Evolutionary conservation across 2,329 filamentous ascomycete species (phyloP), one percentile per base, ranked within the genome.

Genomic region (Pseudogymnoascus sp.): DNA sequence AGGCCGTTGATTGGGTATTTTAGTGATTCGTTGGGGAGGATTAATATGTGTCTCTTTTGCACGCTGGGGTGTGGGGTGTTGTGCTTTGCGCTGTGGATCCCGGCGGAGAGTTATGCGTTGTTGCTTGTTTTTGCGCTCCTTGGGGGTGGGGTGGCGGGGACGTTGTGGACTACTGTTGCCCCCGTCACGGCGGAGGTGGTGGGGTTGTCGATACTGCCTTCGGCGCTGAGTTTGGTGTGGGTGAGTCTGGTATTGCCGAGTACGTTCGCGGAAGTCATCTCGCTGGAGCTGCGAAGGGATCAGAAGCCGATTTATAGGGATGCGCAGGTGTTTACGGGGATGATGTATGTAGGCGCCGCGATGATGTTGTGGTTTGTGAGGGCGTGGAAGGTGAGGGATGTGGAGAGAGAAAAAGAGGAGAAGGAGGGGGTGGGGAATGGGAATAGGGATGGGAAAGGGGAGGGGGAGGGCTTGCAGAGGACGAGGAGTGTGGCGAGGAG

Each of bases 131-230:
- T 80, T 62, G 74, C 75, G 0, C 64, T 81, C 4, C 45, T 78
- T 0, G 71, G 72, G 54, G 80, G 80, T 2, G 75, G 75, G 3
- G 76, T 78, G 5, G 69, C 79, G 34, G 80, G 80, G 0, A 75
- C 78, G 0, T 80, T 80, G 64, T 82, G 80, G 79, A 80, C 83
- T 1, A 85, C 86, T 1, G 82, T 88, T 36, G 85, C 79, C 0
- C 89, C 90, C 0, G 84, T 92, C 3, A 83, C 82, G 1, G 87
- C 87, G 2, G 90, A 92, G 73, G 83, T 92, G 1, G 83, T 92
- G 21, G 89, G 89, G 0, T 73, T 92, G 6, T 81, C 80, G 61
- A 77, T 89, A 54, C 79, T 92, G 3, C 87, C 89, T 0, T 83
- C 86, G 21, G 84, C 83, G 70, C 75, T 92, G 60, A 89, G 83